A percentile compares a stretch with the other conserved stretches of the same genome.
phyloP scores from a whole-genome alignment of 805 yeast species.

The Candida tallmaniae region DNA sequence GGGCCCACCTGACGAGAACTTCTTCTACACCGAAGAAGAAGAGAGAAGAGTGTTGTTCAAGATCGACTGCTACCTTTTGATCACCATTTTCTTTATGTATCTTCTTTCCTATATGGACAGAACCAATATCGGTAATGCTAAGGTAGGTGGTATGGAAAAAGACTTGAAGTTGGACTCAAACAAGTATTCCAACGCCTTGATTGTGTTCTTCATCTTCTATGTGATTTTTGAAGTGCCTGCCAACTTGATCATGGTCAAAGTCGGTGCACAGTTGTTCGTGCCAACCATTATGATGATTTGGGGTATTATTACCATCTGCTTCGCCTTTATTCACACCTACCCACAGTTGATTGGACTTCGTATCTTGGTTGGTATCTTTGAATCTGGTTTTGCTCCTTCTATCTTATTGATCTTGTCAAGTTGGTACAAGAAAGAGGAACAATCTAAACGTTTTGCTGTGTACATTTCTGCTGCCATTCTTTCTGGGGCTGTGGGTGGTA shows the following conservation, averaged over 20 bases:
- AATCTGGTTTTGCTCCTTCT: slow-evolving; percentile 49
- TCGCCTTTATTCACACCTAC: slow-evolving; percentile 39
- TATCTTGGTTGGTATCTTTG: slow-evolving; percentile 48
- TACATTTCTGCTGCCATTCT: slow-evolving; percentile 42
- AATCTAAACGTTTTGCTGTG: slow-evolving; percentile 19
- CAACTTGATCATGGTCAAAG: slow-evolving; percentile 1
- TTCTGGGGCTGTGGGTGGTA: slow-evolving; percentile 76
- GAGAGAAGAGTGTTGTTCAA: slow-evolving; percentile 33
- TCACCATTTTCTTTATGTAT: slow-evolving; percentile 39
- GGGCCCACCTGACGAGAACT: too few species aligned
- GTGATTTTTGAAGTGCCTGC: slow-evolving; percentile 33
- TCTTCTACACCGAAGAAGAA: neutral
- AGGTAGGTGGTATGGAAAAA: slow-evolving; percentile 46
- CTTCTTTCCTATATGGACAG: slow-evolving; percentile 48
- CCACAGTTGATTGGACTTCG: slow-evolving; percentile 43
- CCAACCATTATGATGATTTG: slow-evolving; percentile 4
- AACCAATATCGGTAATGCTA: slow-evolving; percentile 58
- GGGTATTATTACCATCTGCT: slow-evolving; percentile 26
- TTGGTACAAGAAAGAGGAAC: slow-evolving; percentile 14
- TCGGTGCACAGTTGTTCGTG: slow-evolving; percentile 3
- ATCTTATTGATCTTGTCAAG: slow-evolving; percentile 31
- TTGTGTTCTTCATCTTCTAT: slow-evolving; percentile 46
- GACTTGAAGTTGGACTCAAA: slow-evolving; percentile 33
- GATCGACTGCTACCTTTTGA: slow-evolving; percentile 41
- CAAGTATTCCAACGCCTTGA: slow-evolving; percentile 41